Evolutionary conservation across 192 early-diverging fungal genomes (phyloP), one percentile per base, ranked within the genome.

Genomic region (Entomortierella chlamydospora): DNA sequence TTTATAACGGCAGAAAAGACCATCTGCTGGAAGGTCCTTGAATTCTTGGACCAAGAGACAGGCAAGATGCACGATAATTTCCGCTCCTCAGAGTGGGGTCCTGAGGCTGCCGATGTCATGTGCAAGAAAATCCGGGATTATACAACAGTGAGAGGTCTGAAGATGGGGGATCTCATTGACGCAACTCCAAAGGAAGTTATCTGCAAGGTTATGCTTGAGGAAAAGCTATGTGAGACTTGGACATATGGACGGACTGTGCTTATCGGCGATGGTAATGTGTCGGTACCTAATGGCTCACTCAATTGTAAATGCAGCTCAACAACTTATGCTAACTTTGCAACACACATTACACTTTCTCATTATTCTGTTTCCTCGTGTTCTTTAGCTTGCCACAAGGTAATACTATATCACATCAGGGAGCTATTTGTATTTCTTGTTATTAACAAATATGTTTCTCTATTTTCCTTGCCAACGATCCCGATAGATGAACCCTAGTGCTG

Each of bases 151-250:
- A 34, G 42, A 20, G 55, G 55, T 12, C 26, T 54, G 55, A 67
- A 53, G 2, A 26, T 67, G 13, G 64, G 55, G 15, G 54, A 57
- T 54, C 41, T 67, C 41, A 67, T 67, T 42, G 64, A 67, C 11
- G 23, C 20, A 5, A 57, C 64, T 8, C 64, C 64, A 28, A 57
- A 55, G 26, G 64, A 67, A 0, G 23, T 26, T 9, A 67, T 67
- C 29, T 67, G 31, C 13, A 67, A 67, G 18, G 55, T 57, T 6
- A 33, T 56, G 18, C 29, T 67, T 10, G 64, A 67, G 29, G 64
- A 67, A 30, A 67, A 67, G 42, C 20, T 67, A 15, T 57, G 30
- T 30, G 41, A 56, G 28, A 47, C 42, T 2, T 67, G 64, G 64
- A 23, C 20, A 11, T 8, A 26, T 13, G 54, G 18, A 23, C 39